Base-by-base conservation (phyloP, 305 asterid genomes). In the Solanum hybrid region DNA sequence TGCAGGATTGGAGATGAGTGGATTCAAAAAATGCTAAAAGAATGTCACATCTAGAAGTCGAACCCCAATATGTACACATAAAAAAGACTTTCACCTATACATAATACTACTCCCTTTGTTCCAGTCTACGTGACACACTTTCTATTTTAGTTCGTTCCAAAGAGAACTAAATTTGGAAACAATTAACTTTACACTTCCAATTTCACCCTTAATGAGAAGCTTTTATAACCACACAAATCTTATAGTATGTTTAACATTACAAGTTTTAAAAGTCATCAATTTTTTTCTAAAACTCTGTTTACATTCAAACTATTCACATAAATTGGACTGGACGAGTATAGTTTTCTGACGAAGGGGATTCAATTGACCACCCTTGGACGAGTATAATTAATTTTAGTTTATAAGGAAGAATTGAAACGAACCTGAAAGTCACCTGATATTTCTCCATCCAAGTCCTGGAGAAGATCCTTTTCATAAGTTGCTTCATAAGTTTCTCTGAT, bases 381-480 rank as follows among this genome's bases (percentile, higher is more conserved):
- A 42, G 17, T 42, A 42, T 60, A 56, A 56, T 56, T 6, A 56
- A 10, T 56, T 56, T 56, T 17, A 20, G 69, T 6, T 56, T 56
- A 56, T 56, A 56, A 56, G 69, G 4, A 87, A 22, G 12, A 51
- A 20, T 1, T 6, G 87, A 80, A 82, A 90, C 90, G 24, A 86
- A 96, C 98, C 98, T 90, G 94, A 91, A 97, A 97, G 81, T 94
- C 96, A 92, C 95, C 94, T 22, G 96, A 94, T 86, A 97, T 94
- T 89, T 97, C 99, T 81, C 94, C 92, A 90, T 93, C 97, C 90
- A 97, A 91, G 85, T 91, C 96, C 60, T 94, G 92, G 36, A 97
- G 94, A 92, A 97, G 98, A 92, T 97, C 98, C 75, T 95, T 94
- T 16, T 96, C 96, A 90, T 92, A 93, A 89, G 92, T 91, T 36